Evolutionary conservation across 1,284 basidiomycete species (phyloP).

Genomic region (Heimioporus retisporus): DNA sequence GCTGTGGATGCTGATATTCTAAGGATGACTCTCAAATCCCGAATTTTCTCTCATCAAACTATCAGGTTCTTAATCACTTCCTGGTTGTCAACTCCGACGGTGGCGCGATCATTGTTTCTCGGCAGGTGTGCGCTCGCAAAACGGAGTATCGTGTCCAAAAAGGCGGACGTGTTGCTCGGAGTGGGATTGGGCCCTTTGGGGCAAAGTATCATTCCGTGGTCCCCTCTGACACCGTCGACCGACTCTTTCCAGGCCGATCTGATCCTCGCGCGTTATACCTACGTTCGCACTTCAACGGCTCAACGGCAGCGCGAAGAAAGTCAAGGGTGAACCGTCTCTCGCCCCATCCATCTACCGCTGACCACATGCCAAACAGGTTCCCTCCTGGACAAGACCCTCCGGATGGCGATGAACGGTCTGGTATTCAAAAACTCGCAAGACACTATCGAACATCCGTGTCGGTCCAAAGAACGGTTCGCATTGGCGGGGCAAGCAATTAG

Average conservation of each 20-base stretch:
- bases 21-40: too few relatives aligned
- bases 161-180: slow-evolving; percentile 87
- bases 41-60: too few relatives aligned
- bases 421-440: slow-evolving; percentile 91
- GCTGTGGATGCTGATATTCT: too few relatives aligned
- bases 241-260: too few relatives aligned
- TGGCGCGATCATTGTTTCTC: slow-evolving; percentile 94
- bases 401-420: slow-evolving; percentile 89
- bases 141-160: slow-evolving; percentile 87
- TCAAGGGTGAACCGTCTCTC: slow-evolving; percentile 77
- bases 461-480: slow-evolving; percentile 95
- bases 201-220: slow-evolving; percentile 66
- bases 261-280: too few relatives aligned
- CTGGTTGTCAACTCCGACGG: slow-evolving; percentile 88
- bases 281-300: slow-evolving; percentile 94
- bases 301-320: slow-evolving; percentile 96
- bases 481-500: slow-evolving; percentile 98
- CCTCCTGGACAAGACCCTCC: slow-evolving; percentile 87
- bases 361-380: slow-evolving; percentile 66
- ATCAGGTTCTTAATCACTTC: slow-evolving; percentile 82
- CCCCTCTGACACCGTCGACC: not conserved
- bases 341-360: not conserved
- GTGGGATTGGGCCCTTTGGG: slow-evolving; percentile 89
- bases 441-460: slow-evolving; percentile 80
- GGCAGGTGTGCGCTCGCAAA: slow-evolving; percentile 96